phyloP scores from a whole-genome alignment of 2,329 filamentous ascomycete genomes.

The Nemania serpens region DNA sequence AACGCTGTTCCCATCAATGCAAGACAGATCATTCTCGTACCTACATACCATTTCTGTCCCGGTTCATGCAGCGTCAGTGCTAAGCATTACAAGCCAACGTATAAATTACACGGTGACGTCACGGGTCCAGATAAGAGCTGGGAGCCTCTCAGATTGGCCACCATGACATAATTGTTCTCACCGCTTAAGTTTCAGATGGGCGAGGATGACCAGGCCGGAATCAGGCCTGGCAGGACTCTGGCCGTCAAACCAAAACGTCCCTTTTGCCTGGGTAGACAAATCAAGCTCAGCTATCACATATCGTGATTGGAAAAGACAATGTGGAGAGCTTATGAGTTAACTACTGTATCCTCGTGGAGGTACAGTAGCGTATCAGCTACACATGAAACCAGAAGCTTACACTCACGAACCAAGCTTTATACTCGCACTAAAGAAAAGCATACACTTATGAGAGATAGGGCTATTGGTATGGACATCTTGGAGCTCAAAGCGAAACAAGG shows the following conservation, averaged over 20 bases:
- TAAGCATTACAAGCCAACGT: not conserved
- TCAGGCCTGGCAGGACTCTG: not conserved
- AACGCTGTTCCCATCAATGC: not conserved
- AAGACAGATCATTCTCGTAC: constrained; percentile 3
- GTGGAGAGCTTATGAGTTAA: not conserved
- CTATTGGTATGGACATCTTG: not conserved
- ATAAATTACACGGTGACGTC: constrained; percentile 17
- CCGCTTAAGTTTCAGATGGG: not conserved
- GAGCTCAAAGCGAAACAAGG: not conserved
- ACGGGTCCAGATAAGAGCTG: not conserved
- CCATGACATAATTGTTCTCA: constrained; percentile 18
- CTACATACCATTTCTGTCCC: not conserved
- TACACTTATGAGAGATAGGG: not conserved
- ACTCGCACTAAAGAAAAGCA: not conserved
- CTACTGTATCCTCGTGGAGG: not conserved
- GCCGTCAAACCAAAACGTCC: not conserved
- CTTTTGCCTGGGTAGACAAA: not conserved
- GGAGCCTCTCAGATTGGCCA: constrained; percentile 4
- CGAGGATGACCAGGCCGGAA: not conserved
- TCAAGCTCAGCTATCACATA: not conserved
- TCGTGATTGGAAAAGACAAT: not conserved
- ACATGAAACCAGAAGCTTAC: not conserved
- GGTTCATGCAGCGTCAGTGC: constrained; percentile 1
- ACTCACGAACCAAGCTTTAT: not conserved
- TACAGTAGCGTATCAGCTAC: not conserved